Evolutionary conservation across 1,139 yeast species (phyloP), one percentile per base, ranked within the genome.

Genomic region (Candida sp.): DNA sequence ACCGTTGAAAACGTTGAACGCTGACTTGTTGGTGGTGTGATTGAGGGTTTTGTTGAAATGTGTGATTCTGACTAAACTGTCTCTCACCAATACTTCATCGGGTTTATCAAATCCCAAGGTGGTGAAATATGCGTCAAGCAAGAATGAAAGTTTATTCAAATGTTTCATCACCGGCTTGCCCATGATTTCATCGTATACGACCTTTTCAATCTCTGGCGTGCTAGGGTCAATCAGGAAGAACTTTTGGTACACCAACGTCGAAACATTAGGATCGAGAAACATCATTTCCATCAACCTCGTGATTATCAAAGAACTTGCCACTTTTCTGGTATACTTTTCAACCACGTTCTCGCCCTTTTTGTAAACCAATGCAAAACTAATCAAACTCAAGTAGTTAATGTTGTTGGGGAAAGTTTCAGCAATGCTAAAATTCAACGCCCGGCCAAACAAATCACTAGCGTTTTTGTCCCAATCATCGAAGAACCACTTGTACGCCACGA

Each of bases 101-200:
- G 45, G 51, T 0, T 47, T 53, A 9, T 54, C 48, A n/a, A 58
- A 51, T 1, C 65, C 61, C 35, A 75, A 59, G 2, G 54, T 49
- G 23, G 56, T 51, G 31, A 72, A 62, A 48, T 65, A 72, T 9
- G 66, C 67, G 49, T 80, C 83, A 33, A 80, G 65, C 5, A 84
- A 59, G 50, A 76, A 73, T 0, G 87, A 77, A 37, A 84, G 58
- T 46, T 77, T 70, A 60, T 76, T 83, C 51, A 84, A 61, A 57
- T 81, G 83, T 51, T 76, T 78, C n/a, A 81, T 54, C 5, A 75
- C 76, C 0, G 88, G 87, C 28, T 62, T 68, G 50, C 59, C 67
- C 26, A 62, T 52, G 4, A 72, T 55, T 23, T 60, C 57, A 12
- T 54, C 50, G 11, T 54, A 54, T 6, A 63, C 38, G 9, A 51